Percentiles rank a stretch among this genome's conserved stretches.
Evolutionary conservation across 2,329 filamentous ascomycete genomes (phyloP).

Genomic region (Trichoderma sp.): DNA sequence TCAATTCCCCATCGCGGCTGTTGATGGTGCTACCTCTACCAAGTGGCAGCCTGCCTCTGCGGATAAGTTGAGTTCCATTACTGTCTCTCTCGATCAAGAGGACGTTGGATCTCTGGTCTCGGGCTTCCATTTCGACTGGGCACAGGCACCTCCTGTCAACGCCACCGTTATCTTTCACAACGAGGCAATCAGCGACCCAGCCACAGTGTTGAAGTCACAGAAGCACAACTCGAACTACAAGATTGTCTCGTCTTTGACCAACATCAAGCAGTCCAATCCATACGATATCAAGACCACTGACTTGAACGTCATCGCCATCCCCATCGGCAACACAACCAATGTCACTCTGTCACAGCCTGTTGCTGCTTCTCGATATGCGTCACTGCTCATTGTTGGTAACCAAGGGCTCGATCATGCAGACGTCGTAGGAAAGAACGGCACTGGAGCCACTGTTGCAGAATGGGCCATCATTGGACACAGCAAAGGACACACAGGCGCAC

Average conservation of each 20-base stretch:
- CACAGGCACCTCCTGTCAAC: slow-evolving; percentile 27
- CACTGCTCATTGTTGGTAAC: slow-evolving; percentile 26
- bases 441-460: slow-evolving; percentile 27
- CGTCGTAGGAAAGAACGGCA: slow-evolving; percentile 22
- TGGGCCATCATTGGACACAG: slow-evolving; percentile 25
- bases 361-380: slow-evolving; percentile 24
- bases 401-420: slow-evolving; percentile 23
- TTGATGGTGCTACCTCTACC: slow-evolving; percentile 28
- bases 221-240: slow-evolving; percentile 10
- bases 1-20: slow-evolving; percentile 57
- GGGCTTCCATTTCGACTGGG: slow-evolving; percentile 28
- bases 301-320: slow-evolving; percentile 22
- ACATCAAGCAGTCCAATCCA: slow-evolving; percentile 23
- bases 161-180: slow-evolving; percentile 29
- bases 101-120: slow-evolving; percentile 23
- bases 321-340: slow-evolving; percentile 26
- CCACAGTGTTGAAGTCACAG: not conserved
- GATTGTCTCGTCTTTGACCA: slow-evolving; percentile 10
- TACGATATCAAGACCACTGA: slow-evolving; percentile 12
- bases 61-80: slow-evolving; percentile 24
- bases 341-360: slow-evolving; percentile 22
- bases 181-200: not conserved
- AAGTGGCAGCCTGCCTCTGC: slow-evolving; percentile 28
- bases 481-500: not conserved
- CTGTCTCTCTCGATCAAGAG: slow-evolving; percentile 18